Evolutionary conservation across 73 alveolate species (phyloP).

Genomic region (Paramecium tetraurelia): DNA sequence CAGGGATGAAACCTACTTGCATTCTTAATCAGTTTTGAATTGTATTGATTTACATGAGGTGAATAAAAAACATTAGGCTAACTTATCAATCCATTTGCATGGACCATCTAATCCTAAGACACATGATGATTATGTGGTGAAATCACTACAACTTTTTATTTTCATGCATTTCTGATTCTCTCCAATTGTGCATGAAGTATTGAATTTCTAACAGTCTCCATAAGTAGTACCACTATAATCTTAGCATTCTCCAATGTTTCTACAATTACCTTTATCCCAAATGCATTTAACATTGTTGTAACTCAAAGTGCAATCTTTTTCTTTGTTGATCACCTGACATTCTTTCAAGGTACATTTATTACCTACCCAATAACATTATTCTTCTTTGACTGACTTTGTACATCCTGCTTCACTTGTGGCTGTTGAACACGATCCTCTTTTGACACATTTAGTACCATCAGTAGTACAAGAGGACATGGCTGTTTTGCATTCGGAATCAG

Average conservation of each 20-base stretch:
- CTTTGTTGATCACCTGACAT: neutral
- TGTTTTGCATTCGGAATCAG: neutral
- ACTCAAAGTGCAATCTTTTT: neutral
- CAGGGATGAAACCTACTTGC: neutral
- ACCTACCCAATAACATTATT: neutral
- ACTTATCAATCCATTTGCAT: neutral
- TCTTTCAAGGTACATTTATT: neutral
- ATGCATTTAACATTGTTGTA: neutral
- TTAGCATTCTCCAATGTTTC: neutral
- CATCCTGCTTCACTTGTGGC: neutral
- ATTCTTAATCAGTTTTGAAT: neutral
- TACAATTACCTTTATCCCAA: neutral
- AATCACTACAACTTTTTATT: neutral
- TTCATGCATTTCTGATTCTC: neutral
- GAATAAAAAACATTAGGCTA: neutral
- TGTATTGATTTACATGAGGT: neutral
- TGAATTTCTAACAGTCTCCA: neutral
- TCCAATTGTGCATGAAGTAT: neutral
- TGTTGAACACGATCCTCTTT: neutral
- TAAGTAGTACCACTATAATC: neutral
- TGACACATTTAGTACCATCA: constrained; percentile 9
- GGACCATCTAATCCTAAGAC: neutral
- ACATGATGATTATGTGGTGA: neutral
- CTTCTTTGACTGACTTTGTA: neutral
- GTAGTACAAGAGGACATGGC: neutral